Conservation (phyloP, 2,329 filamentous ascomycete genomes). For the Beauveria asiatica region DNA sequence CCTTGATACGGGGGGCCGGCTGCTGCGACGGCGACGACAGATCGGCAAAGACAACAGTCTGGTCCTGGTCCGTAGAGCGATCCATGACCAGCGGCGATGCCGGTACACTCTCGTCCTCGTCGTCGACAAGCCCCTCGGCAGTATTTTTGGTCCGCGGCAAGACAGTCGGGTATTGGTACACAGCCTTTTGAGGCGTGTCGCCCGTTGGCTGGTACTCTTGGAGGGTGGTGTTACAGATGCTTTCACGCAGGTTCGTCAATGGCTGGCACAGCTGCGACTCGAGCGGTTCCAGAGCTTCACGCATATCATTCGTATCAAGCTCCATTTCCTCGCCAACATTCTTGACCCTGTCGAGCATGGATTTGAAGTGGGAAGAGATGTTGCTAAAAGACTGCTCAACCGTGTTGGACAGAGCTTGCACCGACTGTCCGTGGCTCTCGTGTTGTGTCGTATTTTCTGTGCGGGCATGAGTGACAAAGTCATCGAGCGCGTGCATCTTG, state of each 20-base stretch:
- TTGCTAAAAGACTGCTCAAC: slow-evolving; percentile 66
- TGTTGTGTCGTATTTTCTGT: slow-evolving; percentile 74
- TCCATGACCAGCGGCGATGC: slow-evolving; percentile 13
- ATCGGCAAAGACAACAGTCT: slow-evolving; percentile 35
- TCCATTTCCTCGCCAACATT: slow-evolving; percentile 61
- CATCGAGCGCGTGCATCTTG: slow-evolving; percentile 86
- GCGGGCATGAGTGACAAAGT: slow-evolving; percentile 77
- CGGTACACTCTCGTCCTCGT: slow-evolving; percentile 6
- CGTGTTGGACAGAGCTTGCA: slow-evolving; percentile 56
- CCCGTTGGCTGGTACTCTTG: slow-evolving; percentile 81
- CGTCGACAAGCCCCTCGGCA: slow-evolving; percentile 32
- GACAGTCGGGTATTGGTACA: slow-evolving; percentile 71
- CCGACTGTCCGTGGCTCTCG: slow-evolving; percentile 55
- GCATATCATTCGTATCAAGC: slow-evolving; percentile 48
- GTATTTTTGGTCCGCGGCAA: slow-evolving; percentile 65
- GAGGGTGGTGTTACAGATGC: slow-evolving; percentile 56
- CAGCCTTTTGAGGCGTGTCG: slow-evolving; percentile 70
- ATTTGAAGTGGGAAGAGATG: slow-evolving; percentile 61
- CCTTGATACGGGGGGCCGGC: not conserved
- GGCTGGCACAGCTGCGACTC: slow-evolving; percentile 55
- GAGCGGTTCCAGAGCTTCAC: slow-evolving; percentile 54
- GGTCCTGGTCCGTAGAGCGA: slow-evolving; percentile 27
- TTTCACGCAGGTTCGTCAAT: slow-evolving; percentile 60
- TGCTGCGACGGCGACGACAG: slow-evolving; percentile 16
- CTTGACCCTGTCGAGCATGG: slow-evolving; percentile 59